phyloP scores from a whole-genome alignment of 495 filamentous ascomycete species.

The Hypoxylon subgilvum region DNA sequence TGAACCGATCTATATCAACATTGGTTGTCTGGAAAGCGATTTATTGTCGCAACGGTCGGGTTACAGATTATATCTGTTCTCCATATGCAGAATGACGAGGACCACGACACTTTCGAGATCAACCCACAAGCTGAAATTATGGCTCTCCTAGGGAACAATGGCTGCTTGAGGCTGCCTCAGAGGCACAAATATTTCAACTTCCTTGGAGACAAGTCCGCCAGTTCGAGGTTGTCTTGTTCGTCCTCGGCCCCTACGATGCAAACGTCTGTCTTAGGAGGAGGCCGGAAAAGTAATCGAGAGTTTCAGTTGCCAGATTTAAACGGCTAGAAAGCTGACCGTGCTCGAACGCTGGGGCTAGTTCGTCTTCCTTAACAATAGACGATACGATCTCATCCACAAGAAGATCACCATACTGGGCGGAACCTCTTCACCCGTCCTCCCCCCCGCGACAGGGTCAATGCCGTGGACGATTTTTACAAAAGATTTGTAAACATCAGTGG shows the following conservation, averaged over 20 bases:
- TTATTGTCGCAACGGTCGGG: slow-evolving; percentile 6
- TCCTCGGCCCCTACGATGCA: slow-evolving; percentile 7
- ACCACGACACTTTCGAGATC: not conserved
- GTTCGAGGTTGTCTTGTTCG: slow-evolving; percentile 5
- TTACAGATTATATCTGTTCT: slow-evolving; percentile 29
- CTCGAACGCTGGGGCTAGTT: not conserved
- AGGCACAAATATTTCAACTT: not conserved
- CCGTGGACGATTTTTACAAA: not conserved
- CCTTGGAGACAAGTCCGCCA: slow-evolving; percentile 1
- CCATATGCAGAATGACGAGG: not conserved
- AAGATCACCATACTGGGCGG: slow-evolving; percentile 1
- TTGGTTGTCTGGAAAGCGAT: not conserved
- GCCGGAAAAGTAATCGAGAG: not conserved
- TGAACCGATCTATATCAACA: no score
- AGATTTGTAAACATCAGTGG: not conserved
- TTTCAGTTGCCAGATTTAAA: not conserved
- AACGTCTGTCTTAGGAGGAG: not conserved
- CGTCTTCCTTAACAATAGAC: slow-evolving; percentile 7
- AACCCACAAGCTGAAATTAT: slow-evolving; percentile 1
- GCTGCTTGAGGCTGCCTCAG: not conserved
- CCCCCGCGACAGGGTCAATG: not conserved
- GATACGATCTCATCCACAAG: slow-evolving; percentile 8
- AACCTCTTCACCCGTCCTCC: slow-evolving; percentile 8
- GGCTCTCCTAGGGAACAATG: slow-evolving; percentile 12
- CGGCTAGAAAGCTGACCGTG: not conserved